A percentile compares a stretch with the other conserved stretches of the same genome.
These are phyloP conservation scores for Claviceps fusiformis DNA, from an alignment of 2,329 filamentous ascomycete species.

Conservation along the genomic window DNA sequence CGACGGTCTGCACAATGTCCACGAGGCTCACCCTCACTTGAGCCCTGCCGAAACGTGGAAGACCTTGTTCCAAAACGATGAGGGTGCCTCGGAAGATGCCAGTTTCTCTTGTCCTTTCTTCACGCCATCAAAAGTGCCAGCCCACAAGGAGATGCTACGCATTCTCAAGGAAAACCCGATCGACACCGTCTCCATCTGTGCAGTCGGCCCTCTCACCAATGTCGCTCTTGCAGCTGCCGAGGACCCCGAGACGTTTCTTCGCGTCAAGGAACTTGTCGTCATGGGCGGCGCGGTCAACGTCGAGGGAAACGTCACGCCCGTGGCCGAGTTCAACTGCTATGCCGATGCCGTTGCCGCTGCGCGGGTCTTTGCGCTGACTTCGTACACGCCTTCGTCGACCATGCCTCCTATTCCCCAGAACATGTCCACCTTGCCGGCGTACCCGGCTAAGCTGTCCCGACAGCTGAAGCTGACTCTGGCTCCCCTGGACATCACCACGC, in stretches of 20 bases:
- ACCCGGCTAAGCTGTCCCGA: conserved; percentile 50
- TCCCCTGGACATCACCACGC: conserved; percentile 64
- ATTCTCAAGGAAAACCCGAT: conserved; percentile 68
- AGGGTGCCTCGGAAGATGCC: conserved; percentile 21
- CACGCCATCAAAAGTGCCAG: conserved; percentile 56
- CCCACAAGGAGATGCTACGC: conserved; percentile 81
- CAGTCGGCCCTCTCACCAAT: conserved; percentile 87
- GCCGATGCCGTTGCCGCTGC: conserved; percentile 72
- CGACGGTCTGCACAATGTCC: conserved; percentile 67
- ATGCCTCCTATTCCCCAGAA: conserved; percentile 55
- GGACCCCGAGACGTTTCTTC: conserved; percentile 79
- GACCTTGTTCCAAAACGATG: conserved; percentile 40
- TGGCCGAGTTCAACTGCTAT: conserved; percentile 91
- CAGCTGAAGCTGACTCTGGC: conserved; percentile 56
- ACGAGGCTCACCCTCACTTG: conserved; percentile 60
- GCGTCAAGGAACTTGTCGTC: conserved; percentile 79
- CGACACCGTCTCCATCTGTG: conserved; percentile 79
- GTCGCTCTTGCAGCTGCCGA: conserved; percentile 76
- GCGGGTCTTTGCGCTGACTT: conserved; percentile 64
- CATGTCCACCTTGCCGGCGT: conserved; percentile 39
- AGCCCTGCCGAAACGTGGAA: conserved; percentile 64
- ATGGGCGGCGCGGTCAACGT: conserved; percentile 82
- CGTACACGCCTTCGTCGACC: conserved; percentile 58
- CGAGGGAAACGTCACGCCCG: conserved; percentile 71
- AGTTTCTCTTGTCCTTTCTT: conserved; percentile 48